These are phyloP conservation scores for Beta lomatogona DNA, from an alignment of 179 eudicot genomes.

Conservation along the genomic window DNA sequence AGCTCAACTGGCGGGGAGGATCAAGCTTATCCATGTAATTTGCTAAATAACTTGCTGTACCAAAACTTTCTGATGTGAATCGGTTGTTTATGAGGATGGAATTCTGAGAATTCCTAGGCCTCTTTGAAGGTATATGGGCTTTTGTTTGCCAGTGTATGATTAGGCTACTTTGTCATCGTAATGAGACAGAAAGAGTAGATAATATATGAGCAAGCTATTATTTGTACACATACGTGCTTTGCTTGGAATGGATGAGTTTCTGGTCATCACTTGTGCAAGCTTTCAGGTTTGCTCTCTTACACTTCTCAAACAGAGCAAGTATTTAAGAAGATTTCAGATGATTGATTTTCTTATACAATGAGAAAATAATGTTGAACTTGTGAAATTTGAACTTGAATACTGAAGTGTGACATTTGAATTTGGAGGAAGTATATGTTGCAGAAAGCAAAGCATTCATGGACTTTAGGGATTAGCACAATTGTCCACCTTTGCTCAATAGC, in stretches of 20 bases:
- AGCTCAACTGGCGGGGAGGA: conserved; percentile 26
- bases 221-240: conserved; percentile 33
- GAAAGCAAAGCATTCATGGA: too few relatives aligned
- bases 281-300: background rate
- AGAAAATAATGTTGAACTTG: too few relatives aligned
- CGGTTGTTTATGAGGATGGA: conserved; percentile 31
- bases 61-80: conserved; percentile 27
- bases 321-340: too few relatives aligned
- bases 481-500: too few relatives aligned
- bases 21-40: conserved; percentile 29
- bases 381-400: too few relatives aligned
- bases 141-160: conserved; percentile 25
- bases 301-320: too few relatives aligned
- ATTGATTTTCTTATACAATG: too few relatives aligned
- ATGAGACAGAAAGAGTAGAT: conserved; percentile 6
- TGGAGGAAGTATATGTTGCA: too few relatives aligned
- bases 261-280: background rate
- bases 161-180: background rate
- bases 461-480: too few relatives aligned
- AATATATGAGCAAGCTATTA: conserved; percentile 20
- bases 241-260: conserved; percentile 1
- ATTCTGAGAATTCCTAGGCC: conserved; percentile 23
- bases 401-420: too few relatives aligned
- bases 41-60: conserved; percentile 28
- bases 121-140: conserved; percentile 14